These are phyloP conservation scores for Paraphysoderma sedebokerense DNA, from an alignment of 371 early-diverging fungal genomes.

Conservation along the genomic window DNA sequence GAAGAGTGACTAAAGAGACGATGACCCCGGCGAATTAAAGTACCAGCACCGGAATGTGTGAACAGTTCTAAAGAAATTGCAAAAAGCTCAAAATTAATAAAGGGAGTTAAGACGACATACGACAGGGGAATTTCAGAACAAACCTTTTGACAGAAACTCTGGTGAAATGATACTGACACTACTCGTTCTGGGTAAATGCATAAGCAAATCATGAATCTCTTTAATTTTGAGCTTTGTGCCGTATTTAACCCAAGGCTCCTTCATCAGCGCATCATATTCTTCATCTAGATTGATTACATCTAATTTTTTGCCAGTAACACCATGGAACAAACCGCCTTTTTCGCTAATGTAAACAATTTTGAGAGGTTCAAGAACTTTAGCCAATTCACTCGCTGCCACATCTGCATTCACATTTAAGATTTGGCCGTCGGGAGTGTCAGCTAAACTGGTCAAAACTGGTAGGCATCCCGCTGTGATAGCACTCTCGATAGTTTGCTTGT, in stretches of 20 bases:
- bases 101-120: too few relatives aligned
- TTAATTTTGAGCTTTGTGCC: constrained; percentile 90
- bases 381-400: constrained; percentile 90
- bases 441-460: constrained; percentile 85
- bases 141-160: constrained; percentile 86
- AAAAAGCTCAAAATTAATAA: too few relatives aligned
- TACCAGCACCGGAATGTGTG: constrained; percentile 90
- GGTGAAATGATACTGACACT: constrained; percentile 94
- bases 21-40: constrained; percentile 86
- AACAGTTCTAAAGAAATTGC: too few relatives aligned
- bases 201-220: constrained; percentile 87
- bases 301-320: constrained; percentile 79
- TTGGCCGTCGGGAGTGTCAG: constrained; percentile 91
- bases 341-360: constrained; percentile 93
- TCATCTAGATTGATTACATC: constrained; percentile 90
- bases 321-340: constrained; percentile 75
- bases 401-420: constrained; percentile 96
- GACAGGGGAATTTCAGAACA: too few relatives aligned
- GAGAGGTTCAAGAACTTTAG: constrained; percentile 83
- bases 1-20: constrained; percentile 51
- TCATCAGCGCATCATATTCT: constrained; percentile 67
- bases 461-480: constrained; percentile 81
- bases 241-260: constrained; percentile 88
- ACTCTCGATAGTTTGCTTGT: constrained; percentile 78
- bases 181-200: constrained; percentile 81